A percentile compares a stretch with the other conserved stretches of the same genome.
These are phyloP conservation scores for Scytalidium lignicola DNA, from an alignment of 2,329 filamentous ascomycete species.

Conservation along the genomic window DNA sequence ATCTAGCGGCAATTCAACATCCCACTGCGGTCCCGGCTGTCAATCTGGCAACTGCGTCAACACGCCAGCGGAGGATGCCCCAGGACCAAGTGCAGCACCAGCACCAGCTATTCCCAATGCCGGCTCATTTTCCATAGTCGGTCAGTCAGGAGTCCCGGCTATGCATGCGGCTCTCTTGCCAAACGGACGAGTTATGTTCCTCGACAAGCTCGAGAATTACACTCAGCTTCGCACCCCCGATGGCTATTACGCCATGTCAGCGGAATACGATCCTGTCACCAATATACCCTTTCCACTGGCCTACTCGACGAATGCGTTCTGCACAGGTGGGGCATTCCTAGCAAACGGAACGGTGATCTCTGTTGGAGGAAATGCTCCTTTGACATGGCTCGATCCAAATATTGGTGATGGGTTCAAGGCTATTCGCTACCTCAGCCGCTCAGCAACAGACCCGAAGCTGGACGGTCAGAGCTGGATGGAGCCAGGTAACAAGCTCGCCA, in stretches of 20 bases:
- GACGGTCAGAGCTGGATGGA: constrained; percentile 49
- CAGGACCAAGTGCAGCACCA: constrained; percentile 33
- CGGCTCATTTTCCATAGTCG: constrained; percentile 43
- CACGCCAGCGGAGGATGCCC: constrained; percentile 29
- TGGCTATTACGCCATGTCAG: constrained; percentile 53
- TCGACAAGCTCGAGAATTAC: constrained; percentile 61
- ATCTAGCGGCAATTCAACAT: constrained; percentile 32
- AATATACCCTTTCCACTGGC: constrained; percentile 40
- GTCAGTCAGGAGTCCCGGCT: constrained; percentile 54
- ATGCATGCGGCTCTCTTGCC: constrained; percentile 58
- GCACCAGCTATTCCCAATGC: constrained; percentile 38
- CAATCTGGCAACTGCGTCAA: constrained; percentile 47
- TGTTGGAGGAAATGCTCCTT: constrained; percentile 52
- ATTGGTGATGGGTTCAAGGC: constrained; percentile 54
- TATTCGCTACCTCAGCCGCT: constrained; percentile 49
- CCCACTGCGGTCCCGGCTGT: constrained; percentile 52
- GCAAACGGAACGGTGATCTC: constrained; percentile 50
- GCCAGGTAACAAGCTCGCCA: constrained; percentile 48
- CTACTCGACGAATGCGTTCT: constrained; percentile 56
- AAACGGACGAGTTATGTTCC: constrained; percentile 54
- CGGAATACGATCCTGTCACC: constrained; percentile 50
- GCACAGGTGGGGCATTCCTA: constrained; percentile 53
- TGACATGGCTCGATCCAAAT: constrained; percentile 50
- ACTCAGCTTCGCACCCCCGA: constrained; percentile 49
- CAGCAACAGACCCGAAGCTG: constrained; percentile 37